Evolutionary conservation across 2,329 filamentous ascomycete species (phyloP).

Genomic region (Cercospora sojina): DNA sequence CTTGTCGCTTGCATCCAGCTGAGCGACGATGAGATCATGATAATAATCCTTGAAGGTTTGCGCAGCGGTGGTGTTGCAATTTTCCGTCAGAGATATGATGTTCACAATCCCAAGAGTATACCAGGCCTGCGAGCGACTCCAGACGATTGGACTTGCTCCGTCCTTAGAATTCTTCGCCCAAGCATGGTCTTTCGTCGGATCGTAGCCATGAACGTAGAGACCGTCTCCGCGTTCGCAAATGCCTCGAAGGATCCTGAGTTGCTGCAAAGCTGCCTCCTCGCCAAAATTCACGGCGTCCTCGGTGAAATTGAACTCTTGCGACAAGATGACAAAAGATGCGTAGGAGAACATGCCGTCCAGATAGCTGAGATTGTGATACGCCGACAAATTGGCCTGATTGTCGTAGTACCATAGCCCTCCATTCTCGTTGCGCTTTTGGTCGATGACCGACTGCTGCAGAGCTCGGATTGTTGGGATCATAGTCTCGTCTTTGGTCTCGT

Average conservation of each 20-base stretch:
- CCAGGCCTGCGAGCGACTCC: conserved; percentile 57
- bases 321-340: conserved; percentile 45
- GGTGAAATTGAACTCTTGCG: conserved; percentile 18
- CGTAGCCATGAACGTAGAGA: conserved; percentile 57
- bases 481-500: conserved; percentile 20
- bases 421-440: conserved; percentile 35
- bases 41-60: conserved; percentile 42
- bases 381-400: conserved; percentile 26
- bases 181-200: conserved; percentile 48
- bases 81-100: conserved; percentile 45
- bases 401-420: conserved; percentile 41
- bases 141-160: conserved; percentile 54
- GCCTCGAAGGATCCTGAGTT: conserved; percentile 49
- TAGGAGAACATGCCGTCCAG: conserved; percentile 56
- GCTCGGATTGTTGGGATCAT: conserved; percentile 20
- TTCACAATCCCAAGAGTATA: conserved; percentile 55
- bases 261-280: conserved; percentile 36
- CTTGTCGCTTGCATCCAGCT: conserved; percentile 42
- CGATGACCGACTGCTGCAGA: conserved; percentile 32
- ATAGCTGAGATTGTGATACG: conserved; percentile 55
- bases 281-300: conserved; percentile 19
- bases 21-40: conserved; percentile 42
- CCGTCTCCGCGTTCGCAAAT: conserved; percentile 46
- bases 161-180: conserved; percentile 54
- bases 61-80: conserved; percentile 22